These are phyloP conservation scores for Scutellaria barbata DNA, from an alignment of 257 asterid genomes.

Conservation along the genomic window DNA sequence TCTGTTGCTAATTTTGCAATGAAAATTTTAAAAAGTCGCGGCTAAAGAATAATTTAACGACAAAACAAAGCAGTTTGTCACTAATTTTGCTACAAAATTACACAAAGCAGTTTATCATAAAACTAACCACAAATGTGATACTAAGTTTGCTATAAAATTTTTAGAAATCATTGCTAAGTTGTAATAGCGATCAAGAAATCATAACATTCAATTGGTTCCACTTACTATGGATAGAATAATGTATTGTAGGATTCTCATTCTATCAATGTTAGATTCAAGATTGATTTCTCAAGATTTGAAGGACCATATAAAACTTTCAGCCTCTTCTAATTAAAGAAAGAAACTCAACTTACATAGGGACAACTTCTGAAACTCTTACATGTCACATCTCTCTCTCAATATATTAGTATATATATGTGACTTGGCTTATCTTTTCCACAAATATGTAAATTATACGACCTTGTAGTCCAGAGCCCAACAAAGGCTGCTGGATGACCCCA, in stretches of 20 bases:
- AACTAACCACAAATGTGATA: no score
- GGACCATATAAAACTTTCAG: constrained; percentile 16
- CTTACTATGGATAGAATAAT: constrained; percentile 24
- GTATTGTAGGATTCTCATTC: constrained; percentile 24
- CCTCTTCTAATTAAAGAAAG: neutral
- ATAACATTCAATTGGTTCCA: constrained; percentile 24
- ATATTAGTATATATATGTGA: neutral
- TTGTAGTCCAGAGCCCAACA: constrained; percentile 43
- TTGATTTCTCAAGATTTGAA: constrained; percentile 27
- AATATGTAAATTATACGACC: constrained; percentile 27
- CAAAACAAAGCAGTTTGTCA: no score
- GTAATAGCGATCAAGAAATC: constrained; percentile 19
- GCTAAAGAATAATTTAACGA: no score
- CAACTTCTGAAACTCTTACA: constrained; percentile 8
- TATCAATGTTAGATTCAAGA: constrained; percentile 36
- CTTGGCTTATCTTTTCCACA: constrained; percentile 29
- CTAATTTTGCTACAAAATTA: no score
- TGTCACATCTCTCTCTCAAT: constrained; percentile 12
- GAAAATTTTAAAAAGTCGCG: no score
- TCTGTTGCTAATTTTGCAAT: no score
- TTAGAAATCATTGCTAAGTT: no score
- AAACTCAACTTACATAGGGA: neutral
- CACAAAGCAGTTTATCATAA: no score
- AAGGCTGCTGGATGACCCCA: constrained; percentile 33
- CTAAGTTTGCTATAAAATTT: no score